Base-by-base conservation (phyloP, 257 asterid species). In the Cynanchum wilfordii region DNA sequence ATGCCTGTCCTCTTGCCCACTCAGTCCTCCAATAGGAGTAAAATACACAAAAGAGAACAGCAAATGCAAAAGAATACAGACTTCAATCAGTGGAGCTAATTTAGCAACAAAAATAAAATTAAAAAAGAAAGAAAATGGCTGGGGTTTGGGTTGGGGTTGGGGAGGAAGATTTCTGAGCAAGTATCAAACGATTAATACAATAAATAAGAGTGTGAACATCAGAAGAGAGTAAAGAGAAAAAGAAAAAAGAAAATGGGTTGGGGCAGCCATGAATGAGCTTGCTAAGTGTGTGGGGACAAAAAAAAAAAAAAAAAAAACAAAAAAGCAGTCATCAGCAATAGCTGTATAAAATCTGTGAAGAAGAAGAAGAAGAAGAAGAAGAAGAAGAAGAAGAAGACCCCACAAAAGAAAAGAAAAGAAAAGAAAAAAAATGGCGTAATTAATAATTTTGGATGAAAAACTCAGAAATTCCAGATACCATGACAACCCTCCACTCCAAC, bases 261-360 rank as follows among this genome's bases (percentile, higher is more conserved):
- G 86, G 68, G 87, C 79, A 83, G 90, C 89, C 93, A 87, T 87
- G 92, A 91, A 91, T 85, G 91, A 86, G 59, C 59, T 42, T 54
- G 59, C 78, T 64, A 79, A 83, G 82, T 75, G 87, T 58, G 89
- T 85, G 90, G 97, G 92, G 96, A 82, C 89, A 36, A 52, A 33
- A 50, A 25, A 25, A 8, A 42, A 33, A 50, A 27, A 25, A 33
- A 33, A 33, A 3, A 3, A 33, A 33, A n/a, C 72, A 51, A 84
- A 79, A 42, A 76, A 75, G 82, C 86, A 83, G 87, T 84, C 81
- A 85, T 80, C 78, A 84, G 75, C 66, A 73, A 82, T 79, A 86
- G 91, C 86, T 81, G 89, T 83, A 81, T 80, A 77, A 73, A 74
- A 71, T 42, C 73, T 81, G 81, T 73, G 79, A 77, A 69, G 42